A percentile compares a stretch with the other conserved stretches of the same genome.
Evolutionary conservation across 2,329 filamentous ascomycete genomes (phyloP).

Genomic region (Cladosporium austrohemisphaericum): DNA sequence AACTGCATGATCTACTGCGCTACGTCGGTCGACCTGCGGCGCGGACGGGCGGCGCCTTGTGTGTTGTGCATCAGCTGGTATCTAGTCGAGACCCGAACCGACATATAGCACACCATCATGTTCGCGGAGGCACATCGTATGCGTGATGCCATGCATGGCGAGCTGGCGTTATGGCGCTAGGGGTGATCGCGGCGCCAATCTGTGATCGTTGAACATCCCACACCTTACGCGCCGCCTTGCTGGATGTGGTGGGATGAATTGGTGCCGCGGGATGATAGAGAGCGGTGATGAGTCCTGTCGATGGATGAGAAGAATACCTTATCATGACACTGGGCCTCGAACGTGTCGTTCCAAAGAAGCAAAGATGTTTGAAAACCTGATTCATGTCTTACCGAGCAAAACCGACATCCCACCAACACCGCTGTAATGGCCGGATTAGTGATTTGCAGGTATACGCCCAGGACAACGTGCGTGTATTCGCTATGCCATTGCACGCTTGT

Average conservation of each 20-base stretch:
- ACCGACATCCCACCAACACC: constrained; percentile 6
- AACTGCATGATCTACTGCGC: constrained; percentile 1
- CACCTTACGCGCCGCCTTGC: too few species aligned
- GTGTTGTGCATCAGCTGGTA: constrained; percentile 13
- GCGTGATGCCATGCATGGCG: constrained; percentile 11
- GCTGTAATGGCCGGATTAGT: too few species aligned
- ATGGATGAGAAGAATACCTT: too few species aligned
- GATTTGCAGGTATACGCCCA: too few species aligned
- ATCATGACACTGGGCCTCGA: too few species aligned
- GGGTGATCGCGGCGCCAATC: constrained; percentile 9
- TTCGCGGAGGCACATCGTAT: too few species aligned
- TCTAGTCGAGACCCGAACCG: neutral
- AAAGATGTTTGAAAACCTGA: too few species aligned
- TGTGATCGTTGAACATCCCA: constrained; percentile 4
- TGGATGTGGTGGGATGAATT: constrained; percentile 6
- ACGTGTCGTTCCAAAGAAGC: too few species aligned
- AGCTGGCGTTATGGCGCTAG: constrained; percentile 8
- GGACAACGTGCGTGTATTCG: too few species aligned
- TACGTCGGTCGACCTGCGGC: neutral
- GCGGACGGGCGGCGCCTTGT: neutral
- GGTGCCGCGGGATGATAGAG: too few species aligned
- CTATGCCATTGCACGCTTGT: too few species aligned
- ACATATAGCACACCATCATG: constrained; percentile 9
- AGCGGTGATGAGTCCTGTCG: too few species aligned
- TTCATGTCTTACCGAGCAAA: constrained; percentile 2